These are phyloP conservation scores for Blastobotrys mokoenaii DNA, from an alignment of 805 yeast species.

Conservation along the genomic window DNA sequence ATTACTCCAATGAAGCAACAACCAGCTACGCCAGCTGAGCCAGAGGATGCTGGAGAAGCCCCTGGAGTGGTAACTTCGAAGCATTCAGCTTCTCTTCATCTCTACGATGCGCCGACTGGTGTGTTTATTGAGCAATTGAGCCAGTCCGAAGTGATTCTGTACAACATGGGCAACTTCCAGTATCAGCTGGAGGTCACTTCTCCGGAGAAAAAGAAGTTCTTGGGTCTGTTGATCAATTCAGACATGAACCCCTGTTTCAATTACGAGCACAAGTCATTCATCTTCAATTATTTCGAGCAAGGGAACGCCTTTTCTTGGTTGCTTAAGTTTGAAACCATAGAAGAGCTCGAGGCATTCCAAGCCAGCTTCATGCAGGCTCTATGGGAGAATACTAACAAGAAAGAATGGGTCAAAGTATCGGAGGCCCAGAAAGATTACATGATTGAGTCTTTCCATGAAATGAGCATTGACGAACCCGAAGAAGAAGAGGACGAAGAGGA, in stretches of 20 bases:
- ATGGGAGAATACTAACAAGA: constrained; percentile 53
- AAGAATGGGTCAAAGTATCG: constrained; percentile 38
- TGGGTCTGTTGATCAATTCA: constrained; percentile 38
- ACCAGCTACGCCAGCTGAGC: neutral
- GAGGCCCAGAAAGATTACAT: constrained; percentile 48
- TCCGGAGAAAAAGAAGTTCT: constrained; percentile 20
- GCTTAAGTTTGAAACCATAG: constrained; percentile 41
- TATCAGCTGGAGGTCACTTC: constrained; percentile 44
- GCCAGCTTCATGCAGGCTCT: constrained; percentile 39
- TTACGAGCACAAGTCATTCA: constrained; percentile 46
- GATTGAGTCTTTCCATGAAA: constrained; percentile 41
- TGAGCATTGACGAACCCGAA: constrained; percentile 31
- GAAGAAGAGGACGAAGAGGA: constrained; percentile 32
- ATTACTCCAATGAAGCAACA: constrained; percentile 3
- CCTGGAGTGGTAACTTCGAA: neutral
- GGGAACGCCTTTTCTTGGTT: constrained; percentile 49
- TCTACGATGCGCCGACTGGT: constrained; percentile 47
- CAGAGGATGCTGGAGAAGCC: neutral
- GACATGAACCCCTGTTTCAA: constrained; percentile 62
- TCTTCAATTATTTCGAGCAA: constrained; percentile 49
- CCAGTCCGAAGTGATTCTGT: constrained; percentile 30
- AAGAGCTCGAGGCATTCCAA: constrained; percentile 45
- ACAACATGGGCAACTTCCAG: constrained; percentile 41
- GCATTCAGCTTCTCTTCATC: constrained; percentile 37
- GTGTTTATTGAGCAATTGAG: constrained; percentile 38